Conservation (phyloP, 345 rosid genomes). For the Tarenaya hassleriana region DNA sequence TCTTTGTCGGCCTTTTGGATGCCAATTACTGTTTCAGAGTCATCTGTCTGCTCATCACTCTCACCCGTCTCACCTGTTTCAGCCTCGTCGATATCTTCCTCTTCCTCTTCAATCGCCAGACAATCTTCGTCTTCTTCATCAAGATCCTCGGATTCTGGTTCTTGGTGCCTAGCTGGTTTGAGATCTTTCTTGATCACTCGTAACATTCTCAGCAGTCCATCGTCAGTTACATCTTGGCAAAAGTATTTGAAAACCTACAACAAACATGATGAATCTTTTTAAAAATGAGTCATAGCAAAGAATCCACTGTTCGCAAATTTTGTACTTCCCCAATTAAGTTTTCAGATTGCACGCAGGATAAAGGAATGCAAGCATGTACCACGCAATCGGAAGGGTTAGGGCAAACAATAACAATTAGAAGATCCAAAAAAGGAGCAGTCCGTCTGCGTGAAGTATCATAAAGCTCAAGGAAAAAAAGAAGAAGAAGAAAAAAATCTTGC, state of each 20-base stretch:
- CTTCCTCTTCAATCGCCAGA: slow-evolving; percentile 85
- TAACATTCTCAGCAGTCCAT: slow-evolving; percentile 75
- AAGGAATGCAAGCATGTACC: no score
- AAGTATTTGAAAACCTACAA: slow-evolving; percentile 81
- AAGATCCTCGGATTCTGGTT: slow-evolving; percentile 47
- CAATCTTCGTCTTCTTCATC: slow-evolving; percentile 67
- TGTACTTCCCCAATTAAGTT: no score
- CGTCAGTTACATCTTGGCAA: slow-evolving; percentile 65
- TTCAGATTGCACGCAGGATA: no score
- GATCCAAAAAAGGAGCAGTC: slow-evolving; percentile 1
- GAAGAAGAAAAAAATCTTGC: neutral
- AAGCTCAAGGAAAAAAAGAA: neutral
- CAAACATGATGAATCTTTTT: slow-evolving; percentile 3
- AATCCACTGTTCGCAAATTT: no score
- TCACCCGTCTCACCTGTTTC: slow-evolving; percentile 62
- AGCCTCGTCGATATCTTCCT: slow-evolving; percentile 64
- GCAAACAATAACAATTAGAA: neutral
- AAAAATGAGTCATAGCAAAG: neutral
- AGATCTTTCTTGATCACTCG: slow-evolving; percentile 83
- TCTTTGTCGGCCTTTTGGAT: slow-evolving; percentile 41
- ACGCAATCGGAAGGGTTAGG: no score
- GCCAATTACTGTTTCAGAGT: slow-evolving; percentile 56
- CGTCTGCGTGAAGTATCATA: slow-evolving; percentile 4
- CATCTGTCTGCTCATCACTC: slow-evolving; percentile 74
- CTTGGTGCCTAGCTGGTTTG: slow-evolving; percentile 78